These are phyloP conservation scores for Vaccinium darrowii DNA, from an alignment of 148 eudicot species.

Conservation along the genomic window DNA sequence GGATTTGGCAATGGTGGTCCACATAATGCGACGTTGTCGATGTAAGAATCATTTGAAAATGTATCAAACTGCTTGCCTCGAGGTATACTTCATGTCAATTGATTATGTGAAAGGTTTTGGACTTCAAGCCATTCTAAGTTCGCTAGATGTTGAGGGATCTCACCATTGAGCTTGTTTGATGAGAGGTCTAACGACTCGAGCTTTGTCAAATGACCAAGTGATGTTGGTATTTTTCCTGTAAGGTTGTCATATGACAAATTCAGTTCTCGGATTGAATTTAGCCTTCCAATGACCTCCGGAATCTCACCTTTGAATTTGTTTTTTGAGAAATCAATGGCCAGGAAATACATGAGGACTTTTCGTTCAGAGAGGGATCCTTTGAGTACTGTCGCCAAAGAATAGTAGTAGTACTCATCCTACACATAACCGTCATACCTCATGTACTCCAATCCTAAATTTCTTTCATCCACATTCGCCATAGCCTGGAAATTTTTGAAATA, in stretches of 20 bases:
- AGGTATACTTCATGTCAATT: no score
- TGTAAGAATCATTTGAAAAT: not conserved
- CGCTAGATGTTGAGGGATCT: no score
- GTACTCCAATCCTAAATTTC: not conserved
- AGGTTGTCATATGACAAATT: no score
- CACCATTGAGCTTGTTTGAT: no score
- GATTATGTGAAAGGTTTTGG: no score
- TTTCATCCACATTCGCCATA: not conserved
- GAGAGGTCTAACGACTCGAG: no score
- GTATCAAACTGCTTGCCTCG: not conserved
- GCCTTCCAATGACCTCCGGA: no score
- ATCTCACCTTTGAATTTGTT: no score
- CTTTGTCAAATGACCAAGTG: no score
- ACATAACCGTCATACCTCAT: not conserved
- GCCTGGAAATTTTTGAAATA: not conserved
- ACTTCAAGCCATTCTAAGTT: no score
- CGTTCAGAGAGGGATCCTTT: not conserved
- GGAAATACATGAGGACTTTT: not conserved
- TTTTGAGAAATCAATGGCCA: not conserved
- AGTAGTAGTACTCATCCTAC: not conserved
- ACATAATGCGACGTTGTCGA: not conserved
- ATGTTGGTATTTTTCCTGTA: no score
- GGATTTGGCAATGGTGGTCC: not conserved
- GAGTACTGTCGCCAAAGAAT: not conserved
- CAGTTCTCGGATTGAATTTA: no score